Conservation (phyloP, 371 early-diverging fungal species). For the Blakeslea trispora region DNA sequence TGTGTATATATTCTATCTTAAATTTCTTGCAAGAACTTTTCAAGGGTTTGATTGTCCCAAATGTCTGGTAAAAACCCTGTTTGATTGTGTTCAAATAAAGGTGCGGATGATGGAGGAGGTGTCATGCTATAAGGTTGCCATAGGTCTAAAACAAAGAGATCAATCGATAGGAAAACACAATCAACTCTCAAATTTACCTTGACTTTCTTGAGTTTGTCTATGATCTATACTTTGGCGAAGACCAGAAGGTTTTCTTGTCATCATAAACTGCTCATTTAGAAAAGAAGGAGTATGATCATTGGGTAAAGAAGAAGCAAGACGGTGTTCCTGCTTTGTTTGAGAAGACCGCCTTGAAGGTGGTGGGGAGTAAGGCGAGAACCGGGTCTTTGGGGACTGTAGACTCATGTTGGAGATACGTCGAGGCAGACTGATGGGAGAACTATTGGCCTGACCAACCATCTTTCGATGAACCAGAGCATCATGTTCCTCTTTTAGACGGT, state of each 20-base stretch:
- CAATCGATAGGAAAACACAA: too few species aligned
- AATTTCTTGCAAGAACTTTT: slow-evolving; percentile 18
- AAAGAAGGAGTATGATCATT: slow-evolving; percentile 4
- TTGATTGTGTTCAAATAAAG: too few species aligned
- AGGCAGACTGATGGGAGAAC: slow-evolving; percentile 5
- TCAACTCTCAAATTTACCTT: too few species aligned
- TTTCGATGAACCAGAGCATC: slow-evolving; percentile 3
- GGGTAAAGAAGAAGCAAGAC: slow-evolving; percentile 19
- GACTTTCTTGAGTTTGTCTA: background rate
- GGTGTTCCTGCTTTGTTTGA: background rate
- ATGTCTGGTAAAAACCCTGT: slow-evolving; percentile 2
- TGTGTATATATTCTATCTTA: slow-evolving; percentile 3
- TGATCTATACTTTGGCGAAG: slow-evolving; percentile 11
- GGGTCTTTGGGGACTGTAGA: slow-evolving; percentile 7
- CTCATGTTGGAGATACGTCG: slow-evolving; percentile 11
- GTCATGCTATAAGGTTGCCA: background rate
- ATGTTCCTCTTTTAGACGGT: slow-evolving; percentile 59
- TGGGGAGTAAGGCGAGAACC: slow-evolving; percentile 9
- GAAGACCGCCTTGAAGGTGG: slow-evolving; percentile 6
- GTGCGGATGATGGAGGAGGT: background rate
- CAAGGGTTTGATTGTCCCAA: slow-evolving; percentile 24
- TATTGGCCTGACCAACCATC: background rate
- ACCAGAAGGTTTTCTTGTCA: slow-evolving; percentile 12
- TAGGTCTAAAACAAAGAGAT: too few species aligned
- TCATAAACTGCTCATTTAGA: slow-evolving; percentile 24